Evolutionary conservation across 345 rosid genomes (phyloP).

Genomic region (Bruguiera gymnorhiza): DNA sequence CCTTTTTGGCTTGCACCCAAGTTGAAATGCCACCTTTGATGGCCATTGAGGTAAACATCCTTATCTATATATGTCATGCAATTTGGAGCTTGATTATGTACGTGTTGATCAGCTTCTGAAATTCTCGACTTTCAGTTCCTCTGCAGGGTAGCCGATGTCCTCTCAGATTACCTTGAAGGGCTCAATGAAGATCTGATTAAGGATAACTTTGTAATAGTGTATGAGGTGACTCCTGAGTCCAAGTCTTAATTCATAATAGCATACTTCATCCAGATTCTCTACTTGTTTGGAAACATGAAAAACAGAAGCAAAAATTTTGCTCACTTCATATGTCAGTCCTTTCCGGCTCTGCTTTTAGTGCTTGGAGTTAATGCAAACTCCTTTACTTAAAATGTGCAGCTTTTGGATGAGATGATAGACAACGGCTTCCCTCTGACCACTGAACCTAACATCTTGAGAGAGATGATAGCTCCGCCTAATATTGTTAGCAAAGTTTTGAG

Average conservation of each 20-base stretch:
- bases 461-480: conserved; percentile 95
- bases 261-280: background rate
- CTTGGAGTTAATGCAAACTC: conserved; percentile 15
- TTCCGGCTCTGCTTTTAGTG: background rate
- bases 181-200: conserved; percentile 86
- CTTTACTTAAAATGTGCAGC: conserved; percentile 46
- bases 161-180: conserved; percentile 89
- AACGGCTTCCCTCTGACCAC: conserved; percentile 97
- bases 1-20: conserved; percentile 90
- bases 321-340: background rate
- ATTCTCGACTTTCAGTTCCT: conserved; percentile 55
- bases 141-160: conserved; percentile 85
- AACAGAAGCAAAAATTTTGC: background rate
- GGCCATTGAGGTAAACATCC: conserved; percentile 75
- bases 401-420: conserved; percentile 97
- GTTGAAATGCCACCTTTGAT: conserved; percentile 97
- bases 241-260: background rate
- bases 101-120: conserved; percentile 9
- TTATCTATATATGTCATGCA: conserved; percentile 1
- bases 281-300: background rate
- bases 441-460: conserved; percentile 81
- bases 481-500: conserved; percentile 87
- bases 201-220: conserved; percentile 93
- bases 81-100: conserved; percentile 3
- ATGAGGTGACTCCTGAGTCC: conserved; percentile 51